Base-by-base conservation (phyloP, 1,139 yeast genomes). In the Saccharomyces hybrid region DNA sequence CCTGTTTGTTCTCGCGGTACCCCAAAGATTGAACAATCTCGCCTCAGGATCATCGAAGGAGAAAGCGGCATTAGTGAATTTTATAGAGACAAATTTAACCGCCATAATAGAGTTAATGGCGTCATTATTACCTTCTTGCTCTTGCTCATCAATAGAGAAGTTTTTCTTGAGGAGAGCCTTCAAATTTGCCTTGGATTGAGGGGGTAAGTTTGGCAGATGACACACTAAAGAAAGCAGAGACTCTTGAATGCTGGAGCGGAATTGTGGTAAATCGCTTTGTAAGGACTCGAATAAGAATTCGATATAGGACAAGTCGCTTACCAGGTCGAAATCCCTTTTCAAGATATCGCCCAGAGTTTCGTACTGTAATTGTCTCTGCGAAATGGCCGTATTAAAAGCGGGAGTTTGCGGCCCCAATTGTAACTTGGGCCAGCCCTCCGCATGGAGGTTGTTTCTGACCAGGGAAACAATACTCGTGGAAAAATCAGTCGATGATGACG, bases 271-370 rank as follows among this genome's bases (percentile, higher is more conserved):
- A 59, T 90, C 97, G 0, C 80, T 80, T 55, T 78, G 80, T 47
- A 91, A 71, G n/a, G 95, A 83, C 48, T 83, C 82, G 60, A 91
- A 82, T 31, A 93, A 71, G 64, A 89, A 89, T 51, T 79, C 80
- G 52, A 89, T 68, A 59, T 79, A 80, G 0, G 78, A 69, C 49
- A 83, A 69, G 61, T 84, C 83, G 9, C 73, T 60, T 34, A 84
- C 68, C 16, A 83, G 69, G 0, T 67, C 66, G 0, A 83, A 77
- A 31, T 78, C 76, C 21, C 81, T 74, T 54, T 78, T 77, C 50
- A 88, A 68, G 11, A 88, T 74, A 44, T 81, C 78, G 2, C 96
- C 93, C 49, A 90, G 70, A 0, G 95, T 83, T 66, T 88, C 96
- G 64, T 88, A 90, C 58, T 86, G 88, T 31, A 78, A 72, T 62